Base-by-base conservation (phyloP, 306 rosid genomes). In the Vigna unguiculata region DNA sequence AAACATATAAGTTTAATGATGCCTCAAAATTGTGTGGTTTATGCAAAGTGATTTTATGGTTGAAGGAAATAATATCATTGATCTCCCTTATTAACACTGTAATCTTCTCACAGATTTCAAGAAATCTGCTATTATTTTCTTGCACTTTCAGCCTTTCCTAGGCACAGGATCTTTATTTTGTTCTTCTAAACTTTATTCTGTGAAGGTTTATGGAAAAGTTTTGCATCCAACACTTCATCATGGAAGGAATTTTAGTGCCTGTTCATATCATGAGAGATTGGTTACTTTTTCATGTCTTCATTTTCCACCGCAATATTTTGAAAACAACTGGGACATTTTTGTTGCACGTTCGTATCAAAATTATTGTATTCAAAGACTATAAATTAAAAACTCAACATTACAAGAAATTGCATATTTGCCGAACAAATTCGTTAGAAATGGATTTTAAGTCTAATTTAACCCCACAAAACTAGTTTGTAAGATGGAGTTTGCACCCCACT, bases 181-280 rank as follows among this genome's bases (percentile, higher is more conserved):
- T 58, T 58, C 20, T 58, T 10, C 15, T 46, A 17, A 55, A 46
- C 54, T 72, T 41, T 28, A 45, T 52, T 43, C 16, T 52, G 19
- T 16, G 6, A 72, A 7, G 19, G 5, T 53, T 53, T 52, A 30
- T 58, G 52, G 34, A 19, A 61, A 63, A 36, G 53, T 46, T 75
- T 66, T 66, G 58, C 81, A 66, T 40, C 48, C 1, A 38, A 30
- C 67, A 16, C 66, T 61, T 15, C 22, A 32, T 30, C 13, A 60
- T 60, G 20, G 43, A 19, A 60, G 21, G 43, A 60, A 60, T 30
- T 20, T 60, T 28, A 32, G 7, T 30, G 67, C 45, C 40, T 14
- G 66, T 60, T 55, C 30, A 4, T 25, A 25, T 13, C n/a, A 28
- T 14, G 40, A 22, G 28, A 57, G 38, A 57, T 38, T 9, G 13